Evolutionary conservation across 2,329 filamentous ascomycete species (phyloP), one percentile per base, ranked within the genome.

Genomic region (Colletotrichum sp.): DNA sequence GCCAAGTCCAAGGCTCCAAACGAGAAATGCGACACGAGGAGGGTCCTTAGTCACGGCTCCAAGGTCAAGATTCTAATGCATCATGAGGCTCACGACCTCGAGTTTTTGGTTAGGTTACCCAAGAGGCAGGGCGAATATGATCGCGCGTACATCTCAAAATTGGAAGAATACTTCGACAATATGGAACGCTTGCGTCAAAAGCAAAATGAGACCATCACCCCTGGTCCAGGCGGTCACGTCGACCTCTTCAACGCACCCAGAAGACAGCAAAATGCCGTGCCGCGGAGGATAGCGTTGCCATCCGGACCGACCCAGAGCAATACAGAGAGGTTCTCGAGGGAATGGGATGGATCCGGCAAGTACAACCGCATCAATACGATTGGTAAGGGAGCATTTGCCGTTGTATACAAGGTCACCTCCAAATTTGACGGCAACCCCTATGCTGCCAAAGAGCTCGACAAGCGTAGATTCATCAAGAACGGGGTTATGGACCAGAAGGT

Each of bases 391-490:
- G 96, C 97, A 5, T 99, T 99, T 87, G 97, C 97, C 6, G 95
- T 93, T 1, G 97, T 99, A 3, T 96, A 98, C 85, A 95, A 96
- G 83, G 90, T 98, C 30, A 96, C 96, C 1, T 93, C 94, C 21
- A 98, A 96, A 85, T 94, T 92, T 80, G 93, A 97, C 81, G 97
- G 97, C 2, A 88, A 92, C 34, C 92, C 96, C 0, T 98, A 94
- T 81, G 97, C 97, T 6, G 96, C 96, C 16, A 99, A 99, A 83
- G 96, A 99, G 84, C 91, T 99, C 6, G 96, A 98, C 84, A 99
- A 98, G 86, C 92, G 95, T 68, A 93, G 93, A 21, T 98, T 98
- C 82, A 95, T 98, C 88, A 98, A 98, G 86, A 97, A 98, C 80
- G 96, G 96, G 4, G 89, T 96, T 24, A 85, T 98, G 26, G 96